These are phyloP conservation scores for Leccinum arenicola DNA, from an alignment of 768 basidiomycete species.

Conservation along the genomic window DNA sequence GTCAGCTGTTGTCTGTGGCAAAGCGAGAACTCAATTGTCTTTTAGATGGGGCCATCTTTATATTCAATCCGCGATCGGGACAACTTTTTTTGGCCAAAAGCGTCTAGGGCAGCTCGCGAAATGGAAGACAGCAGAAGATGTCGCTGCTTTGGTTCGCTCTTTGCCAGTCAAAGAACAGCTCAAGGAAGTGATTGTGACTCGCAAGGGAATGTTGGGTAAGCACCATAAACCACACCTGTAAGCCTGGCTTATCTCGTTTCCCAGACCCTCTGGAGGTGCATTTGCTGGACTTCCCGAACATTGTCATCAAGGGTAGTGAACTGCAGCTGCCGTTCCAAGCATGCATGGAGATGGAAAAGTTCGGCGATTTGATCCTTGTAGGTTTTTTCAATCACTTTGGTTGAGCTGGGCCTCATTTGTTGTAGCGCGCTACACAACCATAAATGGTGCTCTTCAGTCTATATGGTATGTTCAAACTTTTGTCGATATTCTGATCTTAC, in stretches of 20 bases:
- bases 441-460: conserved; percentile 99
- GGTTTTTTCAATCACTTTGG: conserved; percentile 12
- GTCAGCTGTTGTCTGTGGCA: neutral
- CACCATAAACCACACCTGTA: neutral
- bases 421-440: conserved; percentile 90
- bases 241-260: conserved; percentile 5
- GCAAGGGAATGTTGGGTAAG: conserved; percentile 72
- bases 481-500: conserved; percentile 7
- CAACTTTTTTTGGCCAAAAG: conserved; percentile 99
- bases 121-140: conserved; percentile 99
- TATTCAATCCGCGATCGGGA: conserved; percentile 98
- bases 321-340: conserved; percentile 99
- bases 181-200: conserved; percentile 98
- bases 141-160: conserved; percentile 94
- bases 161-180: conserved; percentile 99
- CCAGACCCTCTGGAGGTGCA: conserved; percentile 94
- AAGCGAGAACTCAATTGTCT: neutral
- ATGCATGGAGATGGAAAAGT: conserved; percentile 99
- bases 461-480: conserved; percentile 54
- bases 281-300: conserved; percentile 99
- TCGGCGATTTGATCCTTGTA: conserved; percentile 93
- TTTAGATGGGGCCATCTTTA: conserved; percentile 91
- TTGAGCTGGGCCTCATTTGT: neutral
- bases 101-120: conserved; percentile 99
- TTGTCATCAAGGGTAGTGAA: conserved; percentile 99